A percentile compares a stretch with the other conserved stretches of the same genome.
These are phyloP conservation scores for Apophysomyces ossiformis DNA, from an alignment of 371 early-diverging fungal genomes.

Conservation along the genomic window DNA sequence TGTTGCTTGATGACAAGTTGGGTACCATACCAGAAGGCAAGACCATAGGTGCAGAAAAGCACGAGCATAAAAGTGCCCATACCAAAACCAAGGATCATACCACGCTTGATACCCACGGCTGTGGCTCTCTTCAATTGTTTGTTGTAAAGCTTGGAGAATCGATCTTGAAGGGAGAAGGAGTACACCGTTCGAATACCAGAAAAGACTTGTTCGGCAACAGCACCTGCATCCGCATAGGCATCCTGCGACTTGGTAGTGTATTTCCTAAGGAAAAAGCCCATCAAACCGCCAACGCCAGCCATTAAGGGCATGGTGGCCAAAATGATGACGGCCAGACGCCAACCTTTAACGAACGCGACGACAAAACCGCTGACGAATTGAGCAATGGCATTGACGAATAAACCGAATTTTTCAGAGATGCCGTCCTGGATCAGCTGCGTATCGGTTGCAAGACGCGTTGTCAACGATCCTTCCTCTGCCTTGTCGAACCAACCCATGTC, in stretches of 20 bases:
- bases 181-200: slow-evolving; percentile 82
- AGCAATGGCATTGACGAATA: slow-evolving; percentile 61
- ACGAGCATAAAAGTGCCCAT: slow-evolving; percentile 60
- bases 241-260: slow-evolving; percentile 29
- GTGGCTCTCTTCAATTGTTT: slow-evolving; percentile 49
- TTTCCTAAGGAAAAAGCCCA: slow-evolving; percentile 66
- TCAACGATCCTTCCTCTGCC: slow-evolving; percentile 63
- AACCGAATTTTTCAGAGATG: slow-evolving; percentile 80
- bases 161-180: slow-evolving; percentile 77
- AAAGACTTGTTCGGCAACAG: slow-evolving; percentile 85
- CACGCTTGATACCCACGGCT: slow-evolving; percentile 51
- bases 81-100: slow-evolving; percentile 42
- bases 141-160: slow-evolving; percentile 64
- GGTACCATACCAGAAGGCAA: slow-evolving; percentile 76
- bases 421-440: slow-evolving; percentile 79
- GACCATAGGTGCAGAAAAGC: slow-evolving; percentile 62
- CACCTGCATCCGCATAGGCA: slow-evolving; percentile 80
- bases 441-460: slow-evolving; percentile 72
- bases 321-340: slow-evolving; percentile 81
- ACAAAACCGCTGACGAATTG: slow-evolving; percentile 83
- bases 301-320: slow-evolving; percentile 65
- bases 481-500: slow-evolving; percentile 90
- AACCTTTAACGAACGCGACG: slow-evolving; percentile 82
- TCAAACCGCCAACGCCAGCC: slow-evolving; percentile 43
- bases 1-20: slow-evolving; percentile 43